These are phyloP conservation scores for Ceratobasidium sp. DNA, from an alignment of 1,284 basidiomycete genomes.

Conservation along the genomic window DNA sequence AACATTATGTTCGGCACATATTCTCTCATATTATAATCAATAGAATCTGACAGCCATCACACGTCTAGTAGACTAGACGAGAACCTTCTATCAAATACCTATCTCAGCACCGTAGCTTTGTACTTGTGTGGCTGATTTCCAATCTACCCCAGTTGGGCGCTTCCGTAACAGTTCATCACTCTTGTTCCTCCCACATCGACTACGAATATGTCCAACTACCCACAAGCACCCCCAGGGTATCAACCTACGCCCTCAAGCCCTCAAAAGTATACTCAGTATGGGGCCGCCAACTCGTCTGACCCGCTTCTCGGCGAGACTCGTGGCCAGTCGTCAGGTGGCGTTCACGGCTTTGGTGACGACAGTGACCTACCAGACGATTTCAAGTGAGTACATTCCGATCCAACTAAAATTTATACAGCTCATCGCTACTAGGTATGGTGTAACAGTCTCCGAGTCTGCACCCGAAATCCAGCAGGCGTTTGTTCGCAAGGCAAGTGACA, in stretches of 20 bases:
- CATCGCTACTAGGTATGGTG: constrained; percentile 62
- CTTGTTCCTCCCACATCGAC: constrained; percentile 5
- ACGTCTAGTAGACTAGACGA: too few species aligned
- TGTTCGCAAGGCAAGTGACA: constrained; percentile 64
- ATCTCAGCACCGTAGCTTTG: background rate
- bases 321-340: constrained; percentile 37
- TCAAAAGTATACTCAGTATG: constrained; percentile 36
- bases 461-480: constrained; percentile 75
- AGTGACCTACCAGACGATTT: constrained; percentile 80
- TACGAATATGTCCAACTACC: constrained; percentile 34
- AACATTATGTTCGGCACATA: too few species aligned
- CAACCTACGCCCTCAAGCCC: constrained; percentile 32
- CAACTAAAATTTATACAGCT: background rate
- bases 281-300: constrained; percentile 17
- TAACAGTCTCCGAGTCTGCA: constrained; percentile 75
- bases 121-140: background rate
- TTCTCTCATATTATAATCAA: too few species aligned
- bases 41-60: too few species aligned
- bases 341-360: constrained; percentile 37
- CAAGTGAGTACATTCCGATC: constrained; percentile 61
- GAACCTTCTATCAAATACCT: background rate
- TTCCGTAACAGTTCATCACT: constrained; percentile 15
- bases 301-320: constrained; percentile 25
- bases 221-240: constrained; percentile 33
- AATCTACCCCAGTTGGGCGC: background rate